Evolutionary conservation across 228 moss, liverwort and hornwort genomes (phyloP), one percentile per base, ranked within the genome.

Genomic region (Sphagnum magellanicum): DNA sequence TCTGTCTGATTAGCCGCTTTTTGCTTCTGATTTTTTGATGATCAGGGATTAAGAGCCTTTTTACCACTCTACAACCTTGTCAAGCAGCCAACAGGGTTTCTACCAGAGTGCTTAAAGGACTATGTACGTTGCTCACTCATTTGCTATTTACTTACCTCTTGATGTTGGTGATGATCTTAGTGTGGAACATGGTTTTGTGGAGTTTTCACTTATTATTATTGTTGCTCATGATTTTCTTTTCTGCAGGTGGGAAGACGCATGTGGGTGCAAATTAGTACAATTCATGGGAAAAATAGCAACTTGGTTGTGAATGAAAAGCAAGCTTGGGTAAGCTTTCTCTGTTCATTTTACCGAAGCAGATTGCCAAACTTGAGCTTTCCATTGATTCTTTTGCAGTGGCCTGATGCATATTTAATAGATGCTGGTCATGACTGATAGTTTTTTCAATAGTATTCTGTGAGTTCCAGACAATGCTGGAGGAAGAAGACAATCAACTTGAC

Each of bases 41-140:
- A 32, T 32, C 78, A 93, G 93, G 94, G 91, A 58, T 58, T 94
- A 52, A 84, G 94, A 59, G 91, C 94, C 64, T 75, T 91, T 72
- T 66, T 94, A 74, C 91, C 91, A 14, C 48, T 70, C 53, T 66
- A 83, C 65, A 81, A 91, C 65, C 73, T 90, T 64, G 74, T 90
- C 59, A 78, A 72, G 63, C 74, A 72, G 9, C 65, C 83, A 64
- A 64, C 60, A 13, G 72, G 64, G 6, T 55, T 75, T 11, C 59
- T 66, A 75, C 68, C 78, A 6, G 51, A 77, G n/a, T 75, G 55
- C 80, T 83, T 86, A 9, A 90, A 79, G 72, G 74, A 83, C 60
- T 73, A 87, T 67, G 92, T 92, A 64, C 84, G 92, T 79, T 68
- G 0, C n/a, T 65, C n/a, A 17, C 61, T 49, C 50, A 16, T 32